phyloP scores from a whole-genome alignment of 805 yeast genomes.

The Citeromyces matritensis region DNA sequence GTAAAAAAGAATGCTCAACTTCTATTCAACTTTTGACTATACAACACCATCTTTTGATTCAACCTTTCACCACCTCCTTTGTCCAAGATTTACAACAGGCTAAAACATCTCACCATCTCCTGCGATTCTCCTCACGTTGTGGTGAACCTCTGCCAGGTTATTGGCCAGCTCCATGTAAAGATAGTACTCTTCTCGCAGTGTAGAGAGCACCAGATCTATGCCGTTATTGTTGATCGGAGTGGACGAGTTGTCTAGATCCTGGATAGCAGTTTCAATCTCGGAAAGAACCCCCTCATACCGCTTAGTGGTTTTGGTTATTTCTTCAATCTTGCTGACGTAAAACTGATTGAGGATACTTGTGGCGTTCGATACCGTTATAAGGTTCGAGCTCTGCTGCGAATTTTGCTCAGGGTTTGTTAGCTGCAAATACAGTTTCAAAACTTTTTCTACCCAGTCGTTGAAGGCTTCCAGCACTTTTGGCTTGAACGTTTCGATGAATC shows the following conservation, averaged over 20 bases:
- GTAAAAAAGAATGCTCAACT: too few species aligned
- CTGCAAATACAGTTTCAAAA: slow-evolving; percentile 18
- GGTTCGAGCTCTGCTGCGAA: slow-evolving; percentile 20
- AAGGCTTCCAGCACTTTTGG: slow-evolving; percentile 17
- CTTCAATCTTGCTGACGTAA: slow-evolving; percentile 28
- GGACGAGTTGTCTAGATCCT: slow-evolving; percentile 41
- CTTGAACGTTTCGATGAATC: slow-evolving; percentile 27
- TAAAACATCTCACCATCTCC: not conserved
- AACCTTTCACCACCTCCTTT: too few species aligned
- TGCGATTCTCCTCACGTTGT: slow-evolving; percentile 20
- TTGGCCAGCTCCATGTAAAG: slow-evolving; percentile 67
- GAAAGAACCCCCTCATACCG: slow-evolving; percentile 29
- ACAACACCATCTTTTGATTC: too few species aligned
- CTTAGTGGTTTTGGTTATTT: slow-evolving; percentile 27
- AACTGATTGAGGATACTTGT: slow-evolving; percentile 31
- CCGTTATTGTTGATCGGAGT: slow-evolving; percentile 21
- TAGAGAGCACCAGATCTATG: slow-evolving; percentile 36
- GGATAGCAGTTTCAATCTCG: slow-evolving; percentile 48
- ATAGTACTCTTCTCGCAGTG: slow-evolving; percentile 52
- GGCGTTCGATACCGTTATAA: slow-evolving; percentile 38
- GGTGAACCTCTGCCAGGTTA: slow-evolving; percentile 58
- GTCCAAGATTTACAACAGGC: too few species aligned
- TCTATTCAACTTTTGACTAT: too few species aligned
- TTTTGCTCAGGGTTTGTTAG: slow-evolving; percentile 16
- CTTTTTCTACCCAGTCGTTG: slow-evolving; percentile 21